Conservation (phyloP, 306 rosid genomes). For the Morella rubra region DNA sequence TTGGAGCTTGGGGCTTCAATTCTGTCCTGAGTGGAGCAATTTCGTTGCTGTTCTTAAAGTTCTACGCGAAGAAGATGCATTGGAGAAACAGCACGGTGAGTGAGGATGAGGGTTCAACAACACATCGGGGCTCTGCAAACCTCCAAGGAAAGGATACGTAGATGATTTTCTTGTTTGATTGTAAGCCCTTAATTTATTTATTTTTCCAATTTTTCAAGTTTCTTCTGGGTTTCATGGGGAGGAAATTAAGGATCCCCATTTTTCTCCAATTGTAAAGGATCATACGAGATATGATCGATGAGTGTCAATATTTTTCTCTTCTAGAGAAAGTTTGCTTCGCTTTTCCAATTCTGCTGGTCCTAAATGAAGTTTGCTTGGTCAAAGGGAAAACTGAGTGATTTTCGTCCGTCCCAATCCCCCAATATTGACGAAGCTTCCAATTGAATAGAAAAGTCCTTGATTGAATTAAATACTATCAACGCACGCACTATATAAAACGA, state of each 20-base stretch:
- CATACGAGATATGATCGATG: not conserved
- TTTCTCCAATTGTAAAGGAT: not conserved
- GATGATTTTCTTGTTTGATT: not conserved
- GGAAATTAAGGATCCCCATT: not conserved
- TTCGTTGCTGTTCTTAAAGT: slow-evolving; percentile 51
- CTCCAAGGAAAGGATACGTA: not conserved
- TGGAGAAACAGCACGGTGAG: slow-evolving; percentile 16
- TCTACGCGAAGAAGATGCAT: slow-evolving; percentile 34
- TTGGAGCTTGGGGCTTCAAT: slow-evolving; percentile 72
- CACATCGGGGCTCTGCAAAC: not conserved
- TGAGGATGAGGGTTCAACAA: not conserved
- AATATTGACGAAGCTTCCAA: not conserved
- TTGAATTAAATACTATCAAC: not conserved
- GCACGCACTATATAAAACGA: no score
- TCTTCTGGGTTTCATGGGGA: not conserved
- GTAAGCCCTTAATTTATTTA: not conserved
- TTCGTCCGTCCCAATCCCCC: not conserved
- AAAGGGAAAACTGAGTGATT: not conserved
- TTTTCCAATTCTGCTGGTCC: no score
- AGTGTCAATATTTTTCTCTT: no score
- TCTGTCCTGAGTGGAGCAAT: slow-evolving; percentile 50
- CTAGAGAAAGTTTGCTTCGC: no score
- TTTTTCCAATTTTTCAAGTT: not conserved
- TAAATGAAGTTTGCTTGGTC: not conserved
- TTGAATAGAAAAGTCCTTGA: not conserved